These are phyloP conservation scores for Cydonia oblonga DNA, from an alignment of 331 rosid genomes.

Conservation along the genomic window DNA sequence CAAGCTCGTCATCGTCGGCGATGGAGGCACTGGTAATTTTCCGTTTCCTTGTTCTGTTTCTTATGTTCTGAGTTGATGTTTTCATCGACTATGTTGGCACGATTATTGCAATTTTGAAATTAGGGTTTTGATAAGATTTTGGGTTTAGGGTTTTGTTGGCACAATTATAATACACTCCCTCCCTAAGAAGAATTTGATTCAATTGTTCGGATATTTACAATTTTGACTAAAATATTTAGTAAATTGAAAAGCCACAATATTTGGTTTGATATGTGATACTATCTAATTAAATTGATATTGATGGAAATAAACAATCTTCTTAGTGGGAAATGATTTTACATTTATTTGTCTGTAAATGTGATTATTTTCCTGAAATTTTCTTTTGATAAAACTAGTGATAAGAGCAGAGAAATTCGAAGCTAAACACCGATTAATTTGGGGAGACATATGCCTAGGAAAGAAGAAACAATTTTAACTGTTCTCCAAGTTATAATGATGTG, in stretches of 20 bases:
- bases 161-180: too few species aligned
- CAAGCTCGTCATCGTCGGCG: slow-evolving; percentile 64
- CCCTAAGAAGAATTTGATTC: not conserved
- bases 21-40: slow-evolving; percentile 53
- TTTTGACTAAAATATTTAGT: too few species aligned
- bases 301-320: not conserved
- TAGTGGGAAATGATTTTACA: too few species aligned
- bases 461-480: not conserved
- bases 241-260: not conserved
- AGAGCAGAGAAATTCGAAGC: not conserved
- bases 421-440: too few species aligned
- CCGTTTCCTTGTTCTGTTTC: not conserved
- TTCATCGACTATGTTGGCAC: not conserved
- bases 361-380: too few species aligned
- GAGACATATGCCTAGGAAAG: not conserved
- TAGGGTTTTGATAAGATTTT: not conserved
- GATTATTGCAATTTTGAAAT: not conserved
- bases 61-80: not conserved
- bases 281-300: not conserved
- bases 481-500: not conserved
- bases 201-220: not conserved
- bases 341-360: not conserved
- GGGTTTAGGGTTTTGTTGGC: too few species aligned
- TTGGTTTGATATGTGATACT: not conserved
- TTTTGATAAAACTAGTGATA: not conserved